Evolutionary conservation across 441 rosid species (phyloP), one percentile per base, ranked within the genome.

Genomic region (Syzygium malaccense): DNA sequence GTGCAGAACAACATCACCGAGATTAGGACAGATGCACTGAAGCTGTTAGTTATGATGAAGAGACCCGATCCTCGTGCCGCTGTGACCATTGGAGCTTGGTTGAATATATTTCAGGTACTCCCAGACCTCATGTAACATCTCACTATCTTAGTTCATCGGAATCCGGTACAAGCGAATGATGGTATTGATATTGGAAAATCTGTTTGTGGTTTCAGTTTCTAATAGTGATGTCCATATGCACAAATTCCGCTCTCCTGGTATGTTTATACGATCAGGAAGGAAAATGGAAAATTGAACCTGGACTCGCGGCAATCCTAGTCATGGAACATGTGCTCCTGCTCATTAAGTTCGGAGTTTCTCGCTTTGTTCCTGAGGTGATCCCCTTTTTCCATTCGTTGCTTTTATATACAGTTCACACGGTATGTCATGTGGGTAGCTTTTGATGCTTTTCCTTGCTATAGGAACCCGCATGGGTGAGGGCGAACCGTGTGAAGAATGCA

Each of bases 401-500:
- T 10, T 2, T 41, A 33, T 60, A 17, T 75, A 23, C n/a, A 41
- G n/a, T 75, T 75, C n/a, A n/a, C 83, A 75, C 83, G 18, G n/a
- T 41, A 25, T 12, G 4, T 68, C 11, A 1, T 48, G 56, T 45
- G 41, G 53, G 12, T n/a, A 51, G 33, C 55, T 53, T 87, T 32
- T 56, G 55, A 48, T 51, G 37, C 56, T 79, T 51, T 85, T 88
- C 58, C 56, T n/a, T 51, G 30, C 64, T 85, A 48, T 90, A 96
- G 97, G 98, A 98, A 92, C 99, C 98, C 37, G 99, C 97, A 75
- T 98, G 99, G 98, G 98, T 95, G 55, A 94, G 94, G 93, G 97
- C 98, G 4, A 95, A 92, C 83, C 92, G 98, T 58, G 93, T 92
- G 89, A 94, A 92, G 91, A 95, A 96, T 87, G 95, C 92, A 53